Conservation (phyloP, 1,284 basidiomycete genomes). For the Boletus mariae region DNA sequence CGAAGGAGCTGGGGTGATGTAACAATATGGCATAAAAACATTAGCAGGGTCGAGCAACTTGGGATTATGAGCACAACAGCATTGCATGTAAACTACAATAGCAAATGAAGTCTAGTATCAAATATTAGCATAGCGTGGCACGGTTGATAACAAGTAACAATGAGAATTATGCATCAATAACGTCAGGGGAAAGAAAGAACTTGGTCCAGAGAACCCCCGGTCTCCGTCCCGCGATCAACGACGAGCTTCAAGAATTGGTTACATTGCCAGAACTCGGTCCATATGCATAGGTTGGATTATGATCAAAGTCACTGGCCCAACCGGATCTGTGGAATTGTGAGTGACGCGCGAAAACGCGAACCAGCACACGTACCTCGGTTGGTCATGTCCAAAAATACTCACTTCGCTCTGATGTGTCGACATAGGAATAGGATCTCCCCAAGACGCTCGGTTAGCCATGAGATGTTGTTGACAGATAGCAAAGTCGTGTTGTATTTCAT, state of each 20-base stretch:
- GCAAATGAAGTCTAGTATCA: conserved; percentile 4
- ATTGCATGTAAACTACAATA: conserved; percentile 8
- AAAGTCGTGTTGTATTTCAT: conserved; percentile 8
- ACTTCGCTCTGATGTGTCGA: conserved; percentile 3
- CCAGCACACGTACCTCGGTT: conserved; percentile 10
- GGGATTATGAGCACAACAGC: neutral
- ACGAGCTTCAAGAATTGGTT: conserved; percentile 2
- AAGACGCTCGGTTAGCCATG: neutral
- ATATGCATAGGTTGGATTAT: conserved; percentile 6
- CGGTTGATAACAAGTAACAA: conserved; percentile 1
- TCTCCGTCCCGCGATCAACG: conserved; percentile 3
- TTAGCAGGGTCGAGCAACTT: neutral
- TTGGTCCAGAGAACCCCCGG: conserved; percentile 5
- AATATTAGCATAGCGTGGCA: neutral
- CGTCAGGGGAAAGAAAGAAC: conserved; percentile 8
- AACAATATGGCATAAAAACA: too few relatives aligned
- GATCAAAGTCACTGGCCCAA: conserved; percentile 27
- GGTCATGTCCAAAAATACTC: conserved; percentile 2
- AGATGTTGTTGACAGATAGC: conserved; percentile 1
- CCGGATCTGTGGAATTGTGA: conserved; percentile 13
- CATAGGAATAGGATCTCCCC: conserved; percentile 3
- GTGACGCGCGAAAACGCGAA: neutral
- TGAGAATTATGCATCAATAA: conserved; percentile 10
- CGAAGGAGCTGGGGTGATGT: too few relatives aligned
- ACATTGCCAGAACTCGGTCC: conserved; percentile 4